A percentile compares a stretch with the other conserved stretches of the same genome.
These are phyloP conservation scores for Heterococcus sp. DNA, from an alignment of 108 stramenopile species.

Conservation along the genomic window DNA sequence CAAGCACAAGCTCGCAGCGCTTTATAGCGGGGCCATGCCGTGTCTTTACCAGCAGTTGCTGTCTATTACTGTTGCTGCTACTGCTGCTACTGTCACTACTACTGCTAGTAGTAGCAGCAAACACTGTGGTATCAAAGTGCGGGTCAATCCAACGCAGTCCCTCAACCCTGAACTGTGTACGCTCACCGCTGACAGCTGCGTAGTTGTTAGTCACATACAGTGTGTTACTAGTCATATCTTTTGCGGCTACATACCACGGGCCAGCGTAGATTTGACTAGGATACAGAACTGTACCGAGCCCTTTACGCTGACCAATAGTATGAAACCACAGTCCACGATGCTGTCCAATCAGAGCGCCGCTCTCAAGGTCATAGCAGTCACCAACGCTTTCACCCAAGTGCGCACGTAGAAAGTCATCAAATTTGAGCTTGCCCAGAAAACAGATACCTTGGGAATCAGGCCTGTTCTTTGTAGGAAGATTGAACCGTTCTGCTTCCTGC, in stretches of 20 bases:
- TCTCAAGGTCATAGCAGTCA: conserved; percentile 71
- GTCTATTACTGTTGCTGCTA: no score
- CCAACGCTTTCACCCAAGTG: conserved; percentile 79
- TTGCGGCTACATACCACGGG: conserved; percentile 94
- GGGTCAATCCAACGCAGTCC: conserved; percentile 79
- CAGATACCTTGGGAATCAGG: conserved; percentile 73
- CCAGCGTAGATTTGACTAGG: conserved; percentile 61
- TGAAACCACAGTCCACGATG: conserved; percentile 95
- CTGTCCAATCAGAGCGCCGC: conserved; percentile 73
- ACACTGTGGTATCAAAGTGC: conserved; percentile 50
- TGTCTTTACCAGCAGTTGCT: conserved; percentile 69
- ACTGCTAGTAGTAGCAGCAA: no score
- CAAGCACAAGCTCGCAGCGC: conserved; percentile 61
- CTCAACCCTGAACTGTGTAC: conserved; percentile 76
- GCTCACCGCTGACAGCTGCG: conserved; percentile 63
- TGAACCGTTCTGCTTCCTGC: conserved; percentile 75
- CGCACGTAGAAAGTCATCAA: conserved; percentile 80
- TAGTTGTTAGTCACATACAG: conserved; percentile 84
- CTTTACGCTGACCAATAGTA: conserved; percentile 93
- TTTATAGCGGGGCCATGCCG: conserved; percentile 83
- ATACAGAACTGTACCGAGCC: conserved; percentile 75
- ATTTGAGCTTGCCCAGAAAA: conserved; percentile 88
- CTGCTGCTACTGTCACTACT: no score
- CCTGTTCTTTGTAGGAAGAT: conserved; percentile 82
- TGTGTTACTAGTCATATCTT: conserved; percentile 69